A percentile compares a stretch with the other conserved stretches of the same genome.
Conservation (phyloP, 495 filamentous ascomycete genomes). For the Daldinia vernicosa region DNA sequence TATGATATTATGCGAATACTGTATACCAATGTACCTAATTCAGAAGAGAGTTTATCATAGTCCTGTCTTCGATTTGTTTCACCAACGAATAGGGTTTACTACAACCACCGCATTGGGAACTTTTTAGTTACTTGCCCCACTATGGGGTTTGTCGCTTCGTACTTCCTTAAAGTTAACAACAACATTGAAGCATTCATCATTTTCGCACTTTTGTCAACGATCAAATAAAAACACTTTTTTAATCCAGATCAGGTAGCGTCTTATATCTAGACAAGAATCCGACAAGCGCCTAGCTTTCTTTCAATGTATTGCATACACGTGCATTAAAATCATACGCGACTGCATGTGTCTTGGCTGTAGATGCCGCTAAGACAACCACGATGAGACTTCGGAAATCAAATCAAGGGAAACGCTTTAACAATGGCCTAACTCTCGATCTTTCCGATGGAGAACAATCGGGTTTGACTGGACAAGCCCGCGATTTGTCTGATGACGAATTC, state of each 20-base stretch:
- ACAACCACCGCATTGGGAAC: constrained; percentile 15
- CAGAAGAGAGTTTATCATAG: not conserved
- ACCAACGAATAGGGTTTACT: constrained; percentile 19
- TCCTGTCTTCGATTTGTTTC: not conserved
- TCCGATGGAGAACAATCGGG: constrained; percentile 30
- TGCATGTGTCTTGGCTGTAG: not conserved
- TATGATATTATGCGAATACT: too few relatives aligned
- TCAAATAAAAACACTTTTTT: not conserved
- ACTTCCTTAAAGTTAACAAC: not conserved
- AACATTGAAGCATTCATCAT: not conserved
- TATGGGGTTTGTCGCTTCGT: not conserved
- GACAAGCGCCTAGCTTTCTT: not conserved
- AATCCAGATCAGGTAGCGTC: not conserved
- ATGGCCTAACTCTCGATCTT: constrained; percentile 6
- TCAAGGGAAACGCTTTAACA: constrained; percentile 26
- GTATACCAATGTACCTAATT: too few relatives aligned
- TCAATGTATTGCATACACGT: not conserved
- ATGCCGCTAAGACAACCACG: not conserved
- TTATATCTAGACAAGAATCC: not conserved
- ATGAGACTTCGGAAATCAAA: constrained; percentile 46
- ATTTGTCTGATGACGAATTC: constrained; percentile 41
- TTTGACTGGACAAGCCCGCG: not conserved
- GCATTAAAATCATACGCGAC: not conserved
- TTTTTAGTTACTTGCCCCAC: constrained; percentile 10
- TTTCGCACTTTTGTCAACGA: not conserved